Base-by-base conservation (phyloP, 208 protist genomes). In the Borovskyia barvae region DNA sequence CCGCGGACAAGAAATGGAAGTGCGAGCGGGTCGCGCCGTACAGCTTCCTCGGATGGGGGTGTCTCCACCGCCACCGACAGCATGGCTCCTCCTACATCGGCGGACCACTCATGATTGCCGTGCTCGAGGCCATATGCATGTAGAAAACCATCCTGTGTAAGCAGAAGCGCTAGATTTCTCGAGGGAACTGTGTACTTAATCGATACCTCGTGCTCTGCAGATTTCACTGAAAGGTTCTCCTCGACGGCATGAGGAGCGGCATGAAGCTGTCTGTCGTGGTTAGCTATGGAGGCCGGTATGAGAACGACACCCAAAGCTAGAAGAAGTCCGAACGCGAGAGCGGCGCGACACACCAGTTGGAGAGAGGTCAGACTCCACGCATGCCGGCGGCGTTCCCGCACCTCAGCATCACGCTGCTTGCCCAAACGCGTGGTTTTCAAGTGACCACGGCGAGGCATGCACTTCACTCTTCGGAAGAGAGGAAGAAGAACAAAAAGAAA, bases 1-100 rank as follows among this genome's bases (percentile, higher is more conserved):
- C 81, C 81, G 33, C 69, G 61, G 9, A 92, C 65, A 5, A 77
- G 28, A 69, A 92, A 92, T 24, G 85, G 85, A 12, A 87, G 54
- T 3, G 85, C 70, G n/a, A 92, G 52, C 5, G 85, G 85, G 42
- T 92, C 81, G 8, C 52, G 14, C 14, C 46, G 35, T 1, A 66
- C 28, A 2, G 66, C 39, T 3, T 66, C 50, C 15, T 66, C 33
- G 3, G 63, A 73, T 0, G 83, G 49, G 1, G 65, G 55, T 39
- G 59, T 0, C 4, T 73, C 57, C 33, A 84, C 52, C 9, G 67
- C 41, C 15, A 66, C 71, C 1, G 46, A 20, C 15, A 71, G 24
- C 41, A 77, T 50, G 15, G 54, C 47, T 9, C 75, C 77, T 0
- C 79, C 75, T 2, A 62, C 74, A 17, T 77, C 59, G 3, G 66